Evolutionary conservation across 192 early-diverging fungal genomes (phyloP), one percentile per base, ranked within the genome.

Genomic region (Ambispora gerdemannii): DNA sequence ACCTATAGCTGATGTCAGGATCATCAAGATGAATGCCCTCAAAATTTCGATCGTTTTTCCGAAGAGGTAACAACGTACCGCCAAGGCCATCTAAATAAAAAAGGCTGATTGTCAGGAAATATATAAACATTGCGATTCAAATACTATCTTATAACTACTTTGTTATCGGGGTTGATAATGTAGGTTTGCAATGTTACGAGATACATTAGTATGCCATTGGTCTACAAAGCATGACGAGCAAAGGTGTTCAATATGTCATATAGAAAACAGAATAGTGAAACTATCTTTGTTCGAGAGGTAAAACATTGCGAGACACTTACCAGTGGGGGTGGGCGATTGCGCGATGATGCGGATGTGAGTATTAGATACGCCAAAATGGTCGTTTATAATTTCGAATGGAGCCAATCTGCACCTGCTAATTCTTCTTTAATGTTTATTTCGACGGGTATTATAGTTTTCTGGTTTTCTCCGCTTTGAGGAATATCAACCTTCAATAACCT

Each of bases 401-500:
- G 32, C 32, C 25, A n/a, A 15, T 52, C 19, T 11, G 25, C 19
- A 52, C 50, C 50, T 52, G n/a, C 19, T 3, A 52, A 52, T 4
- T 52, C 50, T 52, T 52, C 6, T 52, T 52, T 19, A 52, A 52
- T 19, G 19, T 52, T 28, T 50, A 27, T 50, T n/a, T 27, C 4
- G 43, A 17, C 28, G 27, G 28, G 3, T 50, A n/a, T 28, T 32
- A 17, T 28, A 43, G n/a, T 2, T 65, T 27, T 65, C 19, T 65
- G 8, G 19, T 31, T 6, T 65, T 50, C 28, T 19, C 50, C 11
- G 30, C 47, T 65, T 65, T 65, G 22, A 50, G 47, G 47, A 30
- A 65, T 65, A 28, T 50, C 19, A 3, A 65, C 63, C 28, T 50
- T 43, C 63, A 35, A 65, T 65, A 65, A 65, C 17, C 8, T 65